These are phyloP conservation scores for Allomyces arbusculus DNA, from an alignment of 192 early-diverging fungal genomes.

Conservation along the genomic window DNA sequence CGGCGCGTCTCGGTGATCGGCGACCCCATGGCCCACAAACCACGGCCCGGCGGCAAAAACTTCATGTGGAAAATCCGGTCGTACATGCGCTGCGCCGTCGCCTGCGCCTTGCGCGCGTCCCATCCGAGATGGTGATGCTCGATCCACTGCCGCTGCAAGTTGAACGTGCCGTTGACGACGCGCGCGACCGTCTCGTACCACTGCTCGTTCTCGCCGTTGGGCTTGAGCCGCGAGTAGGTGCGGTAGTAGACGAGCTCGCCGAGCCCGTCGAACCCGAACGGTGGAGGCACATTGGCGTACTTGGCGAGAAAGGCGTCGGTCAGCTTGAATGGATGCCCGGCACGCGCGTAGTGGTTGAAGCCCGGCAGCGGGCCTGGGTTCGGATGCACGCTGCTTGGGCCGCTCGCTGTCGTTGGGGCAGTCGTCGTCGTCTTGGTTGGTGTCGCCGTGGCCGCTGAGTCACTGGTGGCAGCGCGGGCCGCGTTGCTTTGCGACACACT, in stretches of 20 bases:
- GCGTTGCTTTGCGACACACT: too few species aligned
- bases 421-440: too few species aligned
- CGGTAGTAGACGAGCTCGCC: constrained; percentile 25
- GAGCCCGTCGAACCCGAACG: constrained; percentile 27
- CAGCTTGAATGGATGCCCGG: background rate
- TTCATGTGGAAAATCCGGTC: constrained; percentile 24
- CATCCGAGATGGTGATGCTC: constrained; percentile 11
- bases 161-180: constrained; percentile 27
- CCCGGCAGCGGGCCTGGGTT: background rate
- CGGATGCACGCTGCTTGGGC: too few species aligned
- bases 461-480: too few species aligned
- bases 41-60: constrained; percentile 25
- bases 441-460: too few species aligned
- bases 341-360: background rate
- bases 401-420: too few species aligned
- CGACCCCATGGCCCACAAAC: constrained; percentile 28
- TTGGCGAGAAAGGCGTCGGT: background rate
- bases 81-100: constrained; percentile 22
- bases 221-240: constrained; percentile 20
- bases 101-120: constrained; percentile 16
- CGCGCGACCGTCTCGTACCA: constrained; percentile 24
- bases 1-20: constrained; percentile 19
- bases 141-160: constrained; percentile 19
- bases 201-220: constrained; percentile 10
- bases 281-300: constrained; percentile 5